Percentiles rank a stretch among this genome's conserved stretches.
phyloP scores from a whole-genome alignment of 768 basidiomycete species.

The Podaxis carcinomalis region DNA sequence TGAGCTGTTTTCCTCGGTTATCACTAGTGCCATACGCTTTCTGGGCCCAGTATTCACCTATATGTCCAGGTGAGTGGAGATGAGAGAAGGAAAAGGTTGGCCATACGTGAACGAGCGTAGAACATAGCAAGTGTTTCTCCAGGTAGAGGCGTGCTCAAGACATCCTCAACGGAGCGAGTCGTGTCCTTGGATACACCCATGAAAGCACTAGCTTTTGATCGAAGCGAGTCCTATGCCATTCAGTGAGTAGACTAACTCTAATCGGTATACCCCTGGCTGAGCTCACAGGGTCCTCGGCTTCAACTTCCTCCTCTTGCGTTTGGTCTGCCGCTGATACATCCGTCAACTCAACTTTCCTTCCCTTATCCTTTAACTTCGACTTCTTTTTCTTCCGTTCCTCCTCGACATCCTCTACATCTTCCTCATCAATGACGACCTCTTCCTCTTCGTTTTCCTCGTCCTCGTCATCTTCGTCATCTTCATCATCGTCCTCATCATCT shows the following conservation, averaged over 20 bases:
- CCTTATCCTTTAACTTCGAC: slow-evolving; percentile 24
- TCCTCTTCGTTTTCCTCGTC: slow-evolving; percentile 41
- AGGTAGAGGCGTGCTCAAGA: slow-evolving; percentile 70
- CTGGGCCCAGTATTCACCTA: slow-evolving; percentile 79
- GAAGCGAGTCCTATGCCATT: slow-evolving; percentile 25
- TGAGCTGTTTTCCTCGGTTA: slow-evolving; percentile 72
- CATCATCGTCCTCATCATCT: slow-evolving; percentile 54
- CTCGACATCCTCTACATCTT: slow-evolving; percentile 27
- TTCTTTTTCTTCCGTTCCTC: slow-evolving; percentile 4
- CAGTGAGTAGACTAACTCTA: neutral
- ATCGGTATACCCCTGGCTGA: neutral
- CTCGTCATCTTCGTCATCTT: slow-evolving; percentile 46
- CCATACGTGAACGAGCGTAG: slow-evolving; percentile 75
- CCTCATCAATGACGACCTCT: slow-evolving; percentile 37
- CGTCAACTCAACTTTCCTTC: slow-evolving; percentile 9
- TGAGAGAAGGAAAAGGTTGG: neutral
- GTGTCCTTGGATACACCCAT: slow-evolving; percentile 64
- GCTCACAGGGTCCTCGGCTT: slow-evolving; percentile 2
- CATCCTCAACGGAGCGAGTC: slow-evolving; percentile 62
- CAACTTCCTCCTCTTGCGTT: neutral
- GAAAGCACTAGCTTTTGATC: slow-evolving; percentile 32
- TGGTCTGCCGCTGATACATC: slow-evolving; percentile 5
- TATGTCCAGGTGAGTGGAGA: neutral
- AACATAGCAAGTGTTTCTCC: slow-evolving; percentile 83
- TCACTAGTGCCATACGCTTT: slow-evolving; percentile 59